A percentile compares a stretch with the other conserved stretches of the same genome.
phyloP scores from a whole-genome alignment of 768 basidiomycete genomes.

The Kwoniella sp. region DNA sequence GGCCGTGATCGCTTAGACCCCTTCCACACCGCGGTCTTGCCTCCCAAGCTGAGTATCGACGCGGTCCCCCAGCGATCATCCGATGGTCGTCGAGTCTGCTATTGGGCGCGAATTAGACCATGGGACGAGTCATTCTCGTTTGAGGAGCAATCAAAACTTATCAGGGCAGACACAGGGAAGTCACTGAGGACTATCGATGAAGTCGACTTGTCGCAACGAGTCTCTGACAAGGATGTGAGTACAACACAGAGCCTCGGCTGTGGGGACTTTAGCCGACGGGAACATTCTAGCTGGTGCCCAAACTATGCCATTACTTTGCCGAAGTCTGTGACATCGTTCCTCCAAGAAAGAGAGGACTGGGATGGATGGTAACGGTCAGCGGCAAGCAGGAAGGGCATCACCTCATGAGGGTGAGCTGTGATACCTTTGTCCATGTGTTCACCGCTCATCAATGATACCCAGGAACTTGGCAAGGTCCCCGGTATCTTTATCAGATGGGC shows the following conservation, averaged over 20 bases:
- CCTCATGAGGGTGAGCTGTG: slow-evolving; percentile 30
- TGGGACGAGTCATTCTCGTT: neutral
- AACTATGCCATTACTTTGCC: slow-evolving; percentile 21
- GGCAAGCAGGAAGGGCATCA: slow-evolving; percentile 7
- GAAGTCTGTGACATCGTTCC: slow-evolving; percentile 25
- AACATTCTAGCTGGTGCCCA: slow-evolving; percentile 25
- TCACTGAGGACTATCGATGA: slow-evolving; percentile 4
- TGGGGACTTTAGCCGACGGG: neutral
- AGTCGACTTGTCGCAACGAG: slow-evolving; percentile 19
- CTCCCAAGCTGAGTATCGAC: slow-evolving; percentile 11
- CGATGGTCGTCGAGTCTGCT: neutral
- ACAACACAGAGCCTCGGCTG: neutral
- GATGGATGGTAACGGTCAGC: slow-evolving; percentile 28
- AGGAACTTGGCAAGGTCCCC: slow-evolving; percentile 29
- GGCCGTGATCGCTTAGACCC: neutral
- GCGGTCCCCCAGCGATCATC: slow-evolving; percentile 7
- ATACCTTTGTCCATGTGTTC: too few species aligned
- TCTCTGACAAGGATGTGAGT: slow-evolving; percentile 28
- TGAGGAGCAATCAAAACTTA: neutral
- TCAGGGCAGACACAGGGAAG: slow-evolving; percentile 12
- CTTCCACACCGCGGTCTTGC: neutral
- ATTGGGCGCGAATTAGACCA: slow-evolving; percentile 14
- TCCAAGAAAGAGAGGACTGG: slow-evolving; percentile 14
- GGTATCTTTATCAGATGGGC: slow-evolving; percentile 32
- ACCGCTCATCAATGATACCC: too few species aligned